These are phyloP conservation scores for Penicillium herquei DNA, from an alignment of 495 filamentous ascomycete genomes.

Conservation along the genomic window DNA sequence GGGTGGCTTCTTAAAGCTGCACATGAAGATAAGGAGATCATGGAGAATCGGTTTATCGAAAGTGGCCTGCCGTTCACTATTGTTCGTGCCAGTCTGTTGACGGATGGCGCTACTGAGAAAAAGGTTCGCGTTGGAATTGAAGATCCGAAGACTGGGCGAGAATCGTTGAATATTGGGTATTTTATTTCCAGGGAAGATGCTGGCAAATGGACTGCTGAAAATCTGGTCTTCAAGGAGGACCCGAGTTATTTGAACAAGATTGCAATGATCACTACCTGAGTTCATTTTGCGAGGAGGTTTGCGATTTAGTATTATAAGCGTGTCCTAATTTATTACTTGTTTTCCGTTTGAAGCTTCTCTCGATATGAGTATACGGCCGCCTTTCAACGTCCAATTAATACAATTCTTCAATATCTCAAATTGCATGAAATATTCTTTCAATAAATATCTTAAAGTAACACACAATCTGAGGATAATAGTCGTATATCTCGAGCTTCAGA, in stretches of 20 bases:
- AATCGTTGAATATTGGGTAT: conserved; percentile 44
- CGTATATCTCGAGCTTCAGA: too few species aligned
- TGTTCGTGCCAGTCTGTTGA: conserved; percentile 45
- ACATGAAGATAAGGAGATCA: conserved; percentile 58
- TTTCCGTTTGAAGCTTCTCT: background rate
- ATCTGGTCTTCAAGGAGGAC: conserved; percentile 10
- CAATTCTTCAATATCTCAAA: too few species aligned
- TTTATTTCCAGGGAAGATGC: conserved; percentile 27
- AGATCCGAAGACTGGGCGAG: conserved; percentile 35
- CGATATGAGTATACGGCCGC: too few species aligned
- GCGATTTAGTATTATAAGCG: too few species aligned
- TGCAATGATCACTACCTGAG: conserved; percentile 15
- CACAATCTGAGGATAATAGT: too few species aligned
- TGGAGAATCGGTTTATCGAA: conserved; percentile 50
- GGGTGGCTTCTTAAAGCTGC: conserved; percentile 42
- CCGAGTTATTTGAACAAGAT: conserved; percentile 18
- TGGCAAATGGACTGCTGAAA: conserved; percentile 16
- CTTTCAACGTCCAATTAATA: too few species aligned
- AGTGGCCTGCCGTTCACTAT: conserved; percentile 37
- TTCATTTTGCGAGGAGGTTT: background rate
- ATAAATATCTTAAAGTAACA: background rate
- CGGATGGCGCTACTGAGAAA: conserved; percentile 28
- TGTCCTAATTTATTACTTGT: background rate
- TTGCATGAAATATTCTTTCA: background rate
- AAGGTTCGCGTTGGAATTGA: conserved; percentile 42